Base-by-base conservation (phyloP, 495 filamentous ascomycete genomes). In the Bacidia rubella region DNA sequence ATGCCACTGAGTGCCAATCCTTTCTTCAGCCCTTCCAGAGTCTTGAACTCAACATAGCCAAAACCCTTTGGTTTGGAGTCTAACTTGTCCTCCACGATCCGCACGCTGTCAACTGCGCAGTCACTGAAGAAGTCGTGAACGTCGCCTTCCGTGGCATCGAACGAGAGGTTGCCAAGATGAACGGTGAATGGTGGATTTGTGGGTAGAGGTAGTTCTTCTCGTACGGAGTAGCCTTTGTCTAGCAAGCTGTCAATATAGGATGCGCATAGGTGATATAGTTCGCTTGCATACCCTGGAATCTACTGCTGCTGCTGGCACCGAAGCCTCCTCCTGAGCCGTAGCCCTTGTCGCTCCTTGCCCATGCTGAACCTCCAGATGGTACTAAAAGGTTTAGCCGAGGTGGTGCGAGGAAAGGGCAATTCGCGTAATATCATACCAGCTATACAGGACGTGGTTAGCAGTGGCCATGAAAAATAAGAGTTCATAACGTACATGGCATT, bases 81-180 rank as follows among this genome's bases (percentile, higher is more conserved):
- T 66, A 93, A 71, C 63, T 87, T 90, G 68, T 98, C 92, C 69
- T 95, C 90, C 54, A 97, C 92, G 57, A 98, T 87, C 59, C 92
- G 85, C 51, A 98, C 87, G 61, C 80, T 96, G 15, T 82, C 83
- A 58, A 93, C 80, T 50, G 84, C 73, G 68, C 92, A 98, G 27
- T 73, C 86, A 25, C 73, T 65, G 64, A 98, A 95, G 60, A 97
- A 92, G 5, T 86, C 85, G 54, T 76, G 77, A 50, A 98, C 79
- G 56, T 90, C 84, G 51, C 75, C 81, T 43, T 74, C 72, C 10
- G 86, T 92, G 21, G 87, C 86, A 65, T 96, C 90, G 64, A 94
- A 98, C 20, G 90, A 87, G 47, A 98, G 79, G 62, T 98, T 98
- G 54, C 93, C 92, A 48, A 98, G 78, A 72, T 98, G 93, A 44